phyloP scores from a whole-genome alignment of 2,329 filamentous ascomycete genomes.

The Penicillium hordei region DNA sequence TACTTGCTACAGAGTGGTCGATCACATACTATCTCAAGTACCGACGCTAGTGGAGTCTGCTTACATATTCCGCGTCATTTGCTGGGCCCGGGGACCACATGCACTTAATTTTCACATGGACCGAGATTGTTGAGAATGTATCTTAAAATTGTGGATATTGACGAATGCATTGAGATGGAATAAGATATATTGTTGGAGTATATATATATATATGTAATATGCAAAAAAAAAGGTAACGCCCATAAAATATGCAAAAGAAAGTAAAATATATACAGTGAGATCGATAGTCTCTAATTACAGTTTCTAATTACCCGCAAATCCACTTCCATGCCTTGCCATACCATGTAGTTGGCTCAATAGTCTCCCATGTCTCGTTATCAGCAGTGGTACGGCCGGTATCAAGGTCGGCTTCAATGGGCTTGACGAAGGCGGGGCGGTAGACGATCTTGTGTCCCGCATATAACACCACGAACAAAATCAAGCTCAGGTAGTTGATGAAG shows the following conservation, averaged over 20 bases:
- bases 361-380: constrained; percentile 40
- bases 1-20: constrained; percentile 8
- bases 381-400: constrained; percentile 40
- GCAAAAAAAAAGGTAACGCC: neutral
- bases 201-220: neutral
- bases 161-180: too few relatives aligned
- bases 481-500: constrained; percentile 63
- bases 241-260: neutral
- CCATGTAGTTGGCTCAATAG: constrained; percentile 30
- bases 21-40: constrained; percentile 13
- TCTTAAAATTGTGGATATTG: neutral
- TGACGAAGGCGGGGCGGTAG: constrained; percentile 39
- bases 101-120: constrained; percentile 19
- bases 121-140: neutral
- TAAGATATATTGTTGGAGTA: too few relatives aligned
- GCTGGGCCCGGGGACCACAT: constrained; percentile 11
- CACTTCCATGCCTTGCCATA: constrained; percentile 31
- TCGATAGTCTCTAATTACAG: neutral
- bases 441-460: constrained; percentile 60
- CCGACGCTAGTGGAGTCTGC: constrained; percentile 1
- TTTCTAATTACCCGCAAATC: constrained; percentile 18
- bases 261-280: constrained; percentile 1
- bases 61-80: constrained; percentile 11
- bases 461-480: constrained; percentile 62
- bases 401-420: constrained; percentile 44